phyloP scores from a whole-genome alignment of 768 basidiomycete species.

The Calocera cornea region DNA sequence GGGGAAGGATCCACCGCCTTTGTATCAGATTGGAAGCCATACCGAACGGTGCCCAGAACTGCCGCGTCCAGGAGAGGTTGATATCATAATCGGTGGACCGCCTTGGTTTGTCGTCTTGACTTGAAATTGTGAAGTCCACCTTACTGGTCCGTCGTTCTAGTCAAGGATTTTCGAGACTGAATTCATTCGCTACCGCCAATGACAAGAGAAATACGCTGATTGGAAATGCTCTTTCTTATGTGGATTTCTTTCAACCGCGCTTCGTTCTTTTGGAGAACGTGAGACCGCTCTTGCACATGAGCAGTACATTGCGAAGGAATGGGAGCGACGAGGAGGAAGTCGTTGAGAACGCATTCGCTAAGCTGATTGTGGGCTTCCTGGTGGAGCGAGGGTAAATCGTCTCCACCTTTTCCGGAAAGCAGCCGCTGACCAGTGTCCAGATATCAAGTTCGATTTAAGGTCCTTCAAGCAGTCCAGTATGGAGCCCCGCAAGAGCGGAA shows the following conservation, averaged over 20 bases:
- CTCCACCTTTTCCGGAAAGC: not conserved
- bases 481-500: constrained; percentile 43
- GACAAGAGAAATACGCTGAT: constrained; percentile 32
- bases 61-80: constrained; percentile 1
- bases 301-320: constrained; percentile 20
- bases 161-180: constrained; percentile 59
- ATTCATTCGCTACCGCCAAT: constrained; percentile 54
- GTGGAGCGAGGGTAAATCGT: constrained; percentile 47
- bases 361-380: constrained; percentile 49
- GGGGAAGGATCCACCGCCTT: not conserved
- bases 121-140: not conserved
- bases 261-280: constrained; percentile 43
- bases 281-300: constrained; percentile 21
- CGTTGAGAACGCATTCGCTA: constrained; percentile 60
- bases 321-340: constrained; percentile 37
- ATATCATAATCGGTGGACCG: constrained; percentile 9
- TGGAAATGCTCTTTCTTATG: constrained; percentile 41
- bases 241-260: constrained; percentile 35
- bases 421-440: constrained; percentile 4
- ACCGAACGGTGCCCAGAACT: not conserved
- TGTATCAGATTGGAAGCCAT: not conserved
- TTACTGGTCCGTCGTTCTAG: constrained; percentile 26
- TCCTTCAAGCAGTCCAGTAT: constrained; percentile 43
- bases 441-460: constrained; percentile 37
- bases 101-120: not conserved